Base-by-base conservation (phyloP, 1,284 basidiomycete species). In the Ustilago crameri region DNA sequence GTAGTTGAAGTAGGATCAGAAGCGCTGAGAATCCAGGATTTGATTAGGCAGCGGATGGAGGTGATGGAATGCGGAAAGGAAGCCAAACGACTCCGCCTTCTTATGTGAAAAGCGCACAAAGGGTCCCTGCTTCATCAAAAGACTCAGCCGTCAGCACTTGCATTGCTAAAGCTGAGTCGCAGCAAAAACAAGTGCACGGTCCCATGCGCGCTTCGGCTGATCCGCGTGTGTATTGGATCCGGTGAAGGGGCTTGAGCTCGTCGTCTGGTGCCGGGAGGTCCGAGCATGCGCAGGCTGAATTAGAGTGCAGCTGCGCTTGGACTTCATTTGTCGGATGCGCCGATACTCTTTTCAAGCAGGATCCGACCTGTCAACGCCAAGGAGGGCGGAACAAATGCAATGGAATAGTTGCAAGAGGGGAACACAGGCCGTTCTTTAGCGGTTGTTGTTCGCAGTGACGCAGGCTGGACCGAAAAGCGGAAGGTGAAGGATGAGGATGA, bases 271-370 rank as follows among this genome's bases (percentile, higher is more conserved):
- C 52, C 49, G 48, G 54, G n/a, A 43, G 40, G 52, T 52, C 45
- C 49, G 53, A 51, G 32, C n/a, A 20, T 34, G 32, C n/a, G 26
- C 20, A 50, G 41, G 37, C 41, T 24, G 41, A 15, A 22, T 42
- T 42, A 9, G 12, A 22, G 22, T 32, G 44, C 15, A 15, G 40
- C 24, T 42, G 48, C 51, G 59, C 59, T 58, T 42, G 18, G 51
- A 49, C 42, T 53, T 64, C 62, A 54, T 64, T 48, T 53, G 60
- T 51, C 60, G 35, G 46, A 51, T 27, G 34, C 18, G 50, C 42
- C 54, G 40, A 12, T 9, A 27, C 17, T 7, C 9, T 20, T 17
- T 30, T 12, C 7, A 30, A 30, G 30, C 30, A 12, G 12, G 12
- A 30, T 30, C 30, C 30, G 12, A 30, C 12, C 30, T 30, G 30